Evolutionary conservation across 371 early-diverging fungal genomes (phyloP).

Genomic region (Lichtheimia hyalospora): DNA sequence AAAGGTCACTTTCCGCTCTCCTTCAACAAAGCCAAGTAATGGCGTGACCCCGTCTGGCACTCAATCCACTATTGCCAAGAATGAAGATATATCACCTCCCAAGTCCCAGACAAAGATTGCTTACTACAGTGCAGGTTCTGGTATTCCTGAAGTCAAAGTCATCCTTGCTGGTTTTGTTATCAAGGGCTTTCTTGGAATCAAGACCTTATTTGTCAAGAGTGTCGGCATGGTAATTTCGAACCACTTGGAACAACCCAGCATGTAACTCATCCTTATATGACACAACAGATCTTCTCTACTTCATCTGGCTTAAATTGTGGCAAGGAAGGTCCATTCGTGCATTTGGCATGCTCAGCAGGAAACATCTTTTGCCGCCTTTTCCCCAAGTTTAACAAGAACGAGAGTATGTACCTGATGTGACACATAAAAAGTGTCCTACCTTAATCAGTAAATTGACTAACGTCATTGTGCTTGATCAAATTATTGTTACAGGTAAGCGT

Average conservation of each 20-base stretch:
- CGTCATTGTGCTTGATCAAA: too few relatives aligned
- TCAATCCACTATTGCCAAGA: background rate
- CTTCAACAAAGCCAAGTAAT: constrained; percentile 7
- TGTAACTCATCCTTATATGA: constrained; percentile 22
- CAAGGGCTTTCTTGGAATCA: constrained; percentile 81
- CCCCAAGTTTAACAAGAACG: constrained; percentile 80
- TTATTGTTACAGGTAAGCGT: constrained; percentile 42
- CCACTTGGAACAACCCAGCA: constrained; percentile 22
- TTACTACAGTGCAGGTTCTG: constrained; percentile 85
- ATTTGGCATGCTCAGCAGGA: constrained; percentile 89
- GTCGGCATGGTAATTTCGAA: constrained; percentile 66
- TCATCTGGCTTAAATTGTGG: constrained; percentile 86
- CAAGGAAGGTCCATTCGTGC: constrained; percentile 96
- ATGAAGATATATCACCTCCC: constrained; percentile 4
- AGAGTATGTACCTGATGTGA: constrained; percentile 45
- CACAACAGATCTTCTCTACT: constrained; percentile 63
- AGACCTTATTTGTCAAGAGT: constrained; percentile 86
- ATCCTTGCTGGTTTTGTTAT: constrained; percentile 94
- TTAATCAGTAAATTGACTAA: too few relatives aligned
- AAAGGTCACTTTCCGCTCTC: constrained; percentile 30
- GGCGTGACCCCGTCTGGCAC: background rate
- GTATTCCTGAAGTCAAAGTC: constrained; percentile 94
- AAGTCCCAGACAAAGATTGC: constrained; percentile 39
- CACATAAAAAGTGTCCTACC: too few relatives aligned
- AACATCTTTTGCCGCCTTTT: constrained; percentile 82